phyloP scores from a whole-genome alignment of 1,139 yeast species.

The Debaryomycetaceae sp. region DNA sequence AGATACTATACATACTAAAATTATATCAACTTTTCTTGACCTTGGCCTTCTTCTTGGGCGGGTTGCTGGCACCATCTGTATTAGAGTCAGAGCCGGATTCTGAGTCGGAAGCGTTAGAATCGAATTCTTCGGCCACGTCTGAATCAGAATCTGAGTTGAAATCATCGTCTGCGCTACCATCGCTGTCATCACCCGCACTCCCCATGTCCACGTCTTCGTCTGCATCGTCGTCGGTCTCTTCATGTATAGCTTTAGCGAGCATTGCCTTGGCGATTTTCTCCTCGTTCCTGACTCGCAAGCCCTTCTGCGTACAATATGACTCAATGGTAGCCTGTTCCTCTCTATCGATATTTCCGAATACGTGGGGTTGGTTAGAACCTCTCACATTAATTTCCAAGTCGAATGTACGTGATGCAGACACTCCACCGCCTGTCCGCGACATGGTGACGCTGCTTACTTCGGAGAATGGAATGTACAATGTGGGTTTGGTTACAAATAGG shows the following conservation, averaged over 20 bases:
- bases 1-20: neutral
- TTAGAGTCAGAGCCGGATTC: slow-evolving; percentile 39
- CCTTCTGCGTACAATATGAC: slow-evolving; percentile 71
- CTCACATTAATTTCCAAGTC: slow-evolving; percentile 79
- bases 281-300: slow-evolving; percentile 79
- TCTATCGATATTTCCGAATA: slow-evolving; percentile 83
- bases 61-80: slow-evolving; percentile 38
- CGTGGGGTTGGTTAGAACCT: slow-evolving; percentile 66
- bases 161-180: slow-evolving; percentile 66
- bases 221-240: slow-evolving; percentile 65
- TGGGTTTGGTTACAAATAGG: slow-evolving; percentile 90
- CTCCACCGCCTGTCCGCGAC: slow-evolving; percentile 84
- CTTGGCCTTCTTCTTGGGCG: slow-evolving; percentile 46
- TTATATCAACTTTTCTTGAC: slow-evolving; percentile 8
- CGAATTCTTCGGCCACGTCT: slow-evolving; percentile 86
- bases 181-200: slow-evolving; percentile 65
- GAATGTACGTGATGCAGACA: slow-evolving; percentile 82
- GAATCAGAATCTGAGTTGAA: slow-evolving; percentile 59
- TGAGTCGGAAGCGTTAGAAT: slow-evolving; percentile 58
- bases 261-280: slow-evolving; percentile 82
- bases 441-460: slow-evolving; percentile 76
- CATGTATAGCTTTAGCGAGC: slow-evolving; percentile 73
- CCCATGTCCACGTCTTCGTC: slow-evolving; percentile 75
- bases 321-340: slow-evolving; percentile 86
- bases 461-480: slow-evolving; percentile 82